Conservation (phyloP, 306 rosid genomes). For the Cajanus cajan region DNA sequence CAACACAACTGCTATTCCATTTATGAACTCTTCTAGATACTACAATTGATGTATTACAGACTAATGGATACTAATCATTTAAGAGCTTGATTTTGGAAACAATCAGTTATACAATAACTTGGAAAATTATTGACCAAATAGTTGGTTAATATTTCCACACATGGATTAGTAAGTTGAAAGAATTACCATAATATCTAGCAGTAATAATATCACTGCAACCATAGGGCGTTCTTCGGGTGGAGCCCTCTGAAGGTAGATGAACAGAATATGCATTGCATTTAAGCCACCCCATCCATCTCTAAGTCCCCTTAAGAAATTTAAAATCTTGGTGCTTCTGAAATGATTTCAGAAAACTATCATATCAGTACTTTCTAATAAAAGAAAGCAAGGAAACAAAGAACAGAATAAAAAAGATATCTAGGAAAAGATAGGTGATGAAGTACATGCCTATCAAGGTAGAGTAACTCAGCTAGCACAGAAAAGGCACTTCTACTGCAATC, state of each 20-base stretch:
- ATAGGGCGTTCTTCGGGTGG: slow-evolving; percentile 52
- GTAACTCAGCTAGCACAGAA: slow-evolving; percentile 52
- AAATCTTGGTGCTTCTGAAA: slow-evolving; percentile 56
- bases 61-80: not conserved
- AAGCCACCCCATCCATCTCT: slow-evolving; percentile 65
- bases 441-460: slow-evolving; percentile 61
- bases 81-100: not conserved
- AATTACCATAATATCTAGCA: slow-evolving; percentile 69
- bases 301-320: slow-evolving; percentile 46
- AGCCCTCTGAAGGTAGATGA: slow-evolving; percentile 54
- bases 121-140: not conserved
- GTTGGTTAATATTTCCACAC: not conserved
- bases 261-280: slow-evolving; percentile 61
- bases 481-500: slow-evolving; percentile 41
- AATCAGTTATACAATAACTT: not conserved
- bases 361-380: slow-evolving; percentile 12
- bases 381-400: not conserved
- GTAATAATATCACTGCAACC: slow-evolving; percentile 52
- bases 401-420: not conserved
- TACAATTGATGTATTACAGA: not conserved
- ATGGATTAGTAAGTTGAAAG: not conserved
- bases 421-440: not conserved
- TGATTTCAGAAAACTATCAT: slow-evolving; percentile 8
- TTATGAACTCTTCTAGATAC: slow-evolving; percentile 37
- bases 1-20: slow-evolving; percentile 62